Conservation (phyloP, 2,329 filamentous ascomycete species). For the Paracoccidioides lutzii region DNA sequence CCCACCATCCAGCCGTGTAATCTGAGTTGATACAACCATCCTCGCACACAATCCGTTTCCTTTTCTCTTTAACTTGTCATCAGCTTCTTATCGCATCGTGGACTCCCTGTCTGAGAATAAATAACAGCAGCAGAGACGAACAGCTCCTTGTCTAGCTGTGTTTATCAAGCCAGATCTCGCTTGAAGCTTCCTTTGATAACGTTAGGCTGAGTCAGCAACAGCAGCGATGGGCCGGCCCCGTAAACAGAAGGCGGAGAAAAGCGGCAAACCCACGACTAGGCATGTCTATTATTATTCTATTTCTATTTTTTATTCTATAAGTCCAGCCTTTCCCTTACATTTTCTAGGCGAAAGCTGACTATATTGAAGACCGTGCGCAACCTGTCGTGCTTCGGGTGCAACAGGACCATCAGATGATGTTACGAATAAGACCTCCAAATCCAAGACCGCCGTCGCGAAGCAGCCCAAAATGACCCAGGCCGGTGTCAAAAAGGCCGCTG, state of each 20-base stretch:
- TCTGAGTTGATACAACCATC: slow-evolving; percentile 89
- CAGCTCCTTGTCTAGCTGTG: background rate
- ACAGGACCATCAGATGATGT: slow-evolving; percentile 13
- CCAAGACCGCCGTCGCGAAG: slow-evolving; percentile 16
- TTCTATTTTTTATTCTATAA: background rate
- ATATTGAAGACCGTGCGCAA: slow-evolving; percentile 13
- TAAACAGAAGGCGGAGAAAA: slow-evolving; percentile 9
- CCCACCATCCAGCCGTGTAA: slow-evolving; percentile 80
- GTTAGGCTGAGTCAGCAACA: background rate
- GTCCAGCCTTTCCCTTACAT: background rate
- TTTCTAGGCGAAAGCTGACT: background rate
- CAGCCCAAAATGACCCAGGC: slow-evolving; percentile 11
- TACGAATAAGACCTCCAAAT: slow-evolving; percentile 7
- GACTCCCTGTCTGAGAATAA: background rate
- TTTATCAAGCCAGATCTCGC: slow-evolving; percentile 6
- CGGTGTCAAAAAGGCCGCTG: slow-evolving; percentile 11
- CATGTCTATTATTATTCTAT: background rate
- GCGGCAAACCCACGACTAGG: slow-evolving; percentile 2
- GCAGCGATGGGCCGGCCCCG: slow-evolving; percentile 18
- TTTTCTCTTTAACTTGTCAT: background rate
- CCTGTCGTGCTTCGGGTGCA: slow-evolving; percentile 18
- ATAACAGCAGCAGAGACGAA: background rate
- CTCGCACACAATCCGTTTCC: slow-evolving; percentile 6
- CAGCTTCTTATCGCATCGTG: background rate
- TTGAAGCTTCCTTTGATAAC: slow-evolving; percentile 1